A percentile compares a stretch with the other conserved stretches of the same genome.
Conservation (phyloP, 108 stramenopile genomes). For the Chaetoceros muelleri region DNA sequence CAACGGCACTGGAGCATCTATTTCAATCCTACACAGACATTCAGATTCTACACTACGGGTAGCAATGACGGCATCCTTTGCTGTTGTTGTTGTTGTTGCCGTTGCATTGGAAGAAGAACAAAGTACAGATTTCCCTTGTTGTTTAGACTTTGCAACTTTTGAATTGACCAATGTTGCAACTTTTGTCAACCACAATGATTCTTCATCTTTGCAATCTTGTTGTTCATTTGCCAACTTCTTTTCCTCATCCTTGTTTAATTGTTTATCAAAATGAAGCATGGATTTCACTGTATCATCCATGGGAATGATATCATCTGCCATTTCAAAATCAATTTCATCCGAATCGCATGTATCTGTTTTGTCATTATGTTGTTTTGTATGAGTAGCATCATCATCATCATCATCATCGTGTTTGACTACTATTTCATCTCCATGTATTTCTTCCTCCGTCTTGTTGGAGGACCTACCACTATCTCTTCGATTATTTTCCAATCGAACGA, state of each 20-base stretch:
- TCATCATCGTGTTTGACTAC: slow-evolving; percentile 19
- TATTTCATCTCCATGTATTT: too few relatives aligned
- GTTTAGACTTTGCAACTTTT: slow-evolving; percentile 4
- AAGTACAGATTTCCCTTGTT: slow-evolving; percentile 2
- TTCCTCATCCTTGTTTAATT: not conserved
- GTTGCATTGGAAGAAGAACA: not conserved
- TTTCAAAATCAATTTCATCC: slow-evolving; percentile 3
- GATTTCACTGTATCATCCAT: slow-evolving; percentile 25
- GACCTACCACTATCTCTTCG: not conserved
- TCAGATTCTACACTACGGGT: too few relatives aligned
- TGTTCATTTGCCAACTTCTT: too few relatives aligned
- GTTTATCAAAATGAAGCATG: slow-evolving; percentile 7
- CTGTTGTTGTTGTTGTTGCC: too few relatives aligned
- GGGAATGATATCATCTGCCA: slow-evolving; percentile 14
- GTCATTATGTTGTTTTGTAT: slow-evolving; percentile 7
- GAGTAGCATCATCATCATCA: slow-evolving; percentile 21
- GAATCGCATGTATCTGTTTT: too few relatives aligned
- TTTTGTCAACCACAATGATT: slow-evolving; percentile 20
- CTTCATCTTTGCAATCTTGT: slow-evolving; percentile 7
- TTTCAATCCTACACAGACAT: not conserved
- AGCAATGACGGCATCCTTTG: too few relatives aligned
- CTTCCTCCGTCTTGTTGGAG: too few relatives aligned
- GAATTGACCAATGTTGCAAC: slow-evolving; percentile 19
- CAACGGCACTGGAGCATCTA: not conserved
- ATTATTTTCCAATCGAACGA: not conserved